Percentiles rank a stretch among this genome's conserved stretches.
These are phyloP conservation scores for Teratosphaeria epicoccoides DNA, from an alignment of 2,329 filamentous ascomycete genomes.

Conservation along the genomic window DNA sequence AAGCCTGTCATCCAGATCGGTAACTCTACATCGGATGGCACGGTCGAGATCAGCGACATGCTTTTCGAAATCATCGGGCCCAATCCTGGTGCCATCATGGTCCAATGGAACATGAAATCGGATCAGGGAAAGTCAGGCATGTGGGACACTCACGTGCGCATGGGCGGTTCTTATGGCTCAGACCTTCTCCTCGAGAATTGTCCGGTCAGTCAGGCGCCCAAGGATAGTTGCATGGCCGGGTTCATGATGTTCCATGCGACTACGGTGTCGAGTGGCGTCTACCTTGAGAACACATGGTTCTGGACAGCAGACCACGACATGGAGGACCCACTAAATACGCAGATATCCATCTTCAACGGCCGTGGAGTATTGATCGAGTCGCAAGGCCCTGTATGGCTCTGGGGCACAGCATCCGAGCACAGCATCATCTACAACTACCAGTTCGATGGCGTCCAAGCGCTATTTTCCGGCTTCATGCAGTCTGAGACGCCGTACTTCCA, in stretches of 20 bases:
- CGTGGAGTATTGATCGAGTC: conserved; percentile 34
- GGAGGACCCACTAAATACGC: conserved; percentile 29
- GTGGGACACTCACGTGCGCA: conserved; percentile 93
- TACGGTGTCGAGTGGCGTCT: conserved; percentile 55
- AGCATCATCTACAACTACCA: conserved; percentile 46
- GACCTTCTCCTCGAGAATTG: conserved; percentile 55
- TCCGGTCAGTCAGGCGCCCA: conserved; percentile 42
- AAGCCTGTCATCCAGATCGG: conserved; percentile 81
- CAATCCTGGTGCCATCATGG: conserved; percentile 75
- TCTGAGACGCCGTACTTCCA: conserved; percentile 44
- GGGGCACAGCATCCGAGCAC: conserved; percentile 44
- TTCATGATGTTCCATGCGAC: conserved; percentile 41
- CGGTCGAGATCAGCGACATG: conserved; percentile 78
- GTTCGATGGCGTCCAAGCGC: conserved; percentile 39
- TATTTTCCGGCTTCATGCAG: conserved; percentile 43
- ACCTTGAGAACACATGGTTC: conserved; percentile 46
- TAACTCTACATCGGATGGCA: conserved; percentile 55
- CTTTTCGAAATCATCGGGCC: conserved; percentile 76
- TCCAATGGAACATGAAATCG: conserved; percentile 77
- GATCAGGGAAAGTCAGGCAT: conserved; percentile 62
- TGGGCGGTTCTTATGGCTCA: conserved; percentile 79
- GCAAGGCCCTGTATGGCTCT: conserved; percentile 42
- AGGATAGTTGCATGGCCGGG: conserved; percentile 37
- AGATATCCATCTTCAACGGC: conserved; percentile 35
- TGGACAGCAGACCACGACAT: conserved; percentile 47